These are phyloP conservation scores for Colletotrichum sp. DNA, from an alignment of 2,329 filamentous ascomycete genomes.

Conservation along the genomic window DNA sequence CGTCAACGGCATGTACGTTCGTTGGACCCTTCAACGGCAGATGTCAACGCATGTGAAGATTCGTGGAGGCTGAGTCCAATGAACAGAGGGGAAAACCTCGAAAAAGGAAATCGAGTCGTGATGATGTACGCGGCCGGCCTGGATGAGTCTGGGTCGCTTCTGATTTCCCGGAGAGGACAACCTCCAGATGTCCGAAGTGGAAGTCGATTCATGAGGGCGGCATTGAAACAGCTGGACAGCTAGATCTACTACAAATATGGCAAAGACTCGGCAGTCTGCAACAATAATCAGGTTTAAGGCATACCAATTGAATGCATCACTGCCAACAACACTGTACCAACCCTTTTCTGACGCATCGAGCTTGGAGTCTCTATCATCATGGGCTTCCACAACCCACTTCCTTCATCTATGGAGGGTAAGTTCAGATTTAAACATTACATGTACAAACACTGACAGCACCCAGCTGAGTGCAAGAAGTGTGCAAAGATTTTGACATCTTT, in stretches of 20 bases:
- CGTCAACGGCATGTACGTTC: neutral
- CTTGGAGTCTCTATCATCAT: neutral
- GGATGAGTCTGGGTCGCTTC: neutral
- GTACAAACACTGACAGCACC: neutral
- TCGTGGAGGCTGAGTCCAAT: neutral
- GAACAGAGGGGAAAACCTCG: neutral
- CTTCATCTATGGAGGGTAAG: neutral
- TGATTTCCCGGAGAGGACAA: neutral
- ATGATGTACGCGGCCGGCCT: neutral
- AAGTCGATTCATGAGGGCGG: neutral
- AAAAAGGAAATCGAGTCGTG: neutral
- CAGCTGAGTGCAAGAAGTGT: neutral
- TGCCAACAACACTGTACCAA: neutral
- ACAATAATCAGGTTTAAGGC: accelerated
- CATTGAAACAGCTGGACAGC: neutral
- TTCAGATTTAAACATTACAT: neutral
- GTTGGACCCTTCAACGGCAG: neutral
- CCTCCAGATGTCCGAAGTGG: neutral
- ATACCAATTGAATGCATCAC: neutral
- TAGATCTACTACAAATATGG: neutral
- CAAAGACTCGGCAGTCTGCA: neutral
- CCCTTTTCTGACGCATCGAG: neutral
- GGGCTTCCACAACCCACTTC: neutral
- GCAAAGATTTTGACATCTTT: neutral
- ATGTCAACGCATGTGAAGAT: neutral